Percentiles rank a stretch among this genome's conserved stretches.
phyloP scores from a whole-genome alignment of 2,329 filamentous ascomycete species.

The Fusarium subtropicale region DNA sequence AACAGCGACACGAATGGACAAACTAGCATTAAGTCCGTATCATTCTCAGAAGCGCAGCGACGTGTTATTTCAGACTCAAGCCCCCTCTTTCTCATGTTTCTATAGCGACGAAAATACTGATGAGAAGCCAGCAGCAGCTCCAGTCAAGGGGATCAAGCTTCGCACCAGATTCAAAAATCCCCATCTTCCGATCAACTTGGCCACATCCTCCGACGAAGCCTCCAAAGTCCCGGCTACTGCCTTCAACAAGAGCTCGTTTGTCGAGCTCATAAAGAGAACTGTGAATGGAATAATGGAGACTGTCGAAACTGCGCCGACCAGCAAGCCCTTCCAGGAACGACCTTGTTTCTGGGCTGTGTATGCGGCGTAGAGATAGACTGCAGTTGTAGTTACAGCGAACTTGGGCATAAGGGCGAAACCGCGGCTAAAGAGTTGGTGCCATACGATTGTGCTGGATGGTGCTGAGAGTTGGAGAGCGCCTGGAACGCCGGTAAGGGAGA shows the following conservation, averaged over 20 bases:
- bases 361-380: conserved; percentile 53
- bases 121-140: conserved; percentile 44
- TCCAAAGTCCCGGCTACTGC: conserved; percentile 38
- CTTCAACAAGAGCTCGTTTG: conserved; percentile 51
- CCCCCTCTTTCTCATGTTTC: background rate
- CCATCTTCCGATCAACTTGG: conserved; percentile 41
- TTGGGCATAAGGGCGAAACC: conserved; percentile 55
- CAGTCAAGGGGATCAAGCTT: conserved; percentile 49
- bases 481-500: conserved; percentile 54
- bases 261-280: conserved; percentile 51
- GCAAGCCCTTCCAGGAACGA: conserved; percentile 51
- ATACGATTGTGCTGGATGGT: conserved; percentile 50
- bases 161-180: conserved; percentile 48
- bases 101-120: conserved; percentile 38
- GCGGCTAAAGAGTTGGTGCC: conserved; percentile 54
- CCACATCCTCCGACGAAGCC: conserved; percentile 40
- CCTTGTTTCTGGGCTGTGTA: conserved; percentile 49
- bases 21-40: background rate
- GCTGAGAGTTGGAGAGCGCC: conserved; percentile 43
- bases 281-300: conserved; percentile 57
- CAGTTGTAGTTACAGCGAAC: conserved; percentile 49
- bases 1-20: background rate
- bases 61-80: background rate
- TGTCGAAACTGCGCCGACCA: conserved; percentile 50
- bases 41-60: background rate